These are phyloP conservation scores for Amaranthus tricolor DNA, from an alignment of 179 eudicot genomes.

Conservation along the genomic window DNA sequence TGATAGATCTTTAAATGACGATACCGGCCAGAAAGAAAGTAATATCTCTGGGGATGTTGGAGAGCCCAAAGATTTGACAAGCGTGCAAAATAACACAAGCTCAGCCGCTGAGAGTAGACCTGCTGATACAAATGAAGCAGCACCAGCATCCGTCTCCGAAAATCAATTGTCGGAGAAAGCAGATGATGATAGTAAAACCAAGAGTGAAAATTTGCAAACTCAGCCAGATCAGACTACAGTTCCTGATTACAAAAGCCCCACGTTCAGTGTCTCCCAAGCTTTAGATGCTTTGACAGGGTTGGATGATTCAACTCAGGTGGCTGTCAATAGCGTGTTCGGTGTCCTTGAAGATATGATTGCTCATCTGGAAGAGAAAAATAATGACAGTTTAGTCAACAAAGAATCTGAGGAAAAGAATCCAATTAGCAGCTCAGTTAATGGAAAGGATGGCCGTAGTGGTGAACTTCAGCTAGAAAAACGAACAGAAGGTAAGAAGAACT, in stretches of 20 bases:
- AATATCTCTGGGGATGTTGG: constrained; percentile 28
- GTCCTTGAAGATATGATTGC: constrained; percentile 83
- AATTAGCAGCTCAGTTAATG: constrained; percentile 22
- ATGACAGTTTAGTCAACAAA: constrained; percentile 27
- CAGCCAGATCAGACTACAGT: constrained; percentile 36
- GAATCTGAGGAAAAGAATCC: constrained; percentile 27
- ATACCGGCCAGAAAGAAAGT: constrained; percentile 30
- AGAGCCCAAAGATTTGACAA: constrained; percentile 21
- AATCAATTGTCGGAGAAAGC: constrained; percentile 40
- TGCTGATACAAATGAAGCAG: constrained; percentile 33
- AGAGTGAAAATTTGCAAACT: constrained; percentile 45
- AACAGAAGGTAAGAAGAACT: constrained; percentile 26
- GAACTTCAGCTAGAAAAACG: constrained; percentile 28
- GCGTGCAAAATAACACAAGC: constrained; percentile 31
- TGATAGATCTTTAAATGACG: constrained; percentile 26
- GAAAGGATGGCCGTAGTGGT: constrained; percentile 19
- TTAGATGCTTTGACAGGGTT: constrained; percentile 76
- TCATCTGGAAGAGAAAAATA: constrained; percentile 62
- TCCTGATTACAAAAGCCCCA: constrained; percentile 34
- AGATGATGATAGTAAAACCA: constrained; percentile 33
- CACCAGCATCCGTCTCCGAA: constrained; percentile 38
- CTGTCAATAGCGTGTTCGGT: constrained; percentile 87
- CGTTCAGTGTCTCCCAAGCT: constrained; percentile 72
- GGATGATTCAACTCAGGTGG: constrained; percentile 96
- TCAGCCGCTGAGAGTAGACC: constrained; percentile 31